Evolutionary conservation across 495 filamentous ascomycete species (phyloP).

Genomic region (Xylaria palmicola): DNA sequence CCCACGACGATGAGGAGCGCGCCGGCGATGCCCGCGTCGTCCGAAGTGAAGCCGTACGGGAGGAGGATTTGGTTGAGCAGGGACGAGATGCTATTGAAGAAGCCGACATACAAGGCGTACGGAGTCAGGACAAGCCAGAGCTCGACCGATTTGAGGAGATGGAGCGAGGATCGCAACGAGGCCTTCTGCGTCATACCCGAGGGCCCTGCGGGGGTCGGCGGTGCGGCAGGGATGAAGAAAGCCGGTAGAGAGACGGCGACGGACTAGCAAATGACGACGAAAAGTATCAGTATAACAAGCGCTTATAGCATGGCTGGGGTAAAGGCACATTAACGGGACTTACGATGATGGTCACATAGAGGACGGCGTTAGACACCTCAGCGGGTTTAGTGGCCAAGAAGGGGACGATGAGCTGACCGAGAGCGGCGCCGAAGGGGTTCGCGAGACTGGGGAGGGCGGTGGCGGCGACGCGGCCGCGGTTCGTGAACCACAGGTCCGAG

Average conservation of each 20-base stretch:
- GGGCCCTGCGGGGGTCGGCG: constrained; percentile 67
- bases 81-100: constrained; percentile 90
- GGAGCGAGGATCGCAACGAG: constrained; percentile 51
- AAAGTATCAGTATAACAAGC: constrained; percentile 7
- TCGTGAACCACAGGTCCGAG: constrained; percentile 92
- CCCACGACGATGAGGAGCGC: constrained; percentile 89
- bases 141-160: constrained; percentile 53
- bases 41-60: constrained; percentile 77
- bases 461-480: constrained; percentile 76
- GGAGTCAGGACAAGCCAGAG: constrained; percentile 77
- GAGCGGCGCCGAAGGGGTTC: constrained; percentile 83
- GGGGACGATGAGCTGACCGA: constrained; percentile 84
- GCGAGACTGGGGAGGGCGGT: constrained; percentile 83
- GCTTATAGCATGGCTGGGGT: no score
- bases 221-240: constrained; percentile 78
- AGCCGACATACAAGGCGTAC: constrained; percentile 81
- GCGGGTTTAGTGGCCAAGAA: constrained; percentile 61
- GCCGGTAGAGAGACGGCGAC: constrained; percentile 71
- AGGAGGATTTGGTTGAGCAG: constrained; percentile 86
- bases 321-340: constrained; percentile 28
- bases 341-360: constrained; percentile 85
- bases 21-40: constrained; percentile 84
- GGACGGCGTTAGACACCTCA: constrained; percentile 76
- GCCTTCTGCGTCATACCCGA: constrained; percentile 49
- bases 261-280: constrained; percentile 47